A percentile compares a stretch with the other conserved stretches of the same genome.
Conservation (phyloP, 305 asterid genomes). For the Fraxinus latifolia region DNA sequence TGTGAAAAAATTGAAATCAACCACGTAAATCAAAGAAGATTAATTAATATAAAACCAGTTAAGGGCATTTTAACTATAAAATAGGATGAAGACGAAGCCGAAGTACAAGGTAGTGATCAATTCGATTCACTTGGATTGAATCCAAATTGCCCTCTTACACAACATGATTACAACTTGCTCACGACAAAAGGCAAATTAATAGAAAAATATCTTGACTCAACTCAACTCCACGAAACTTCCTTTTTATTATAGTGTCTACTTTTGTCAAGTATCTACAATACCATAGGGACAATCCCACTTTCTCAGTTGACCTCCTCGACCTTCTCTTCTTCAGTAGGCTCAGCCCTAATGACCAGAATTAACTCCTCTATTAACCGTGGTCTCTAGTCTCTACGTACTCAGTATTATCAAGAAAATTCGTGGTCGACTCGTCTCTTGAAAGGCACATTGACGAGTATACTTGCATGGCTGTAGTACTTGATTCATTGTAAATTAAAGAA, state of each 20-base stretch:
- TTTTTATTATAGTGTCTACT: too few relatives aligned
- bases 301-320: background rate
- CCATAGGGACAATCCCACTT: background rate
- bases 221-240: conserved; percentile 27
- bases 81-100: background rate
- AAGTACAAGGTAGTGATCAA: background rate
- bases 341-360: conserved; percentile 83
- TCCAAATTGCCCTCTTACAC: background rate
- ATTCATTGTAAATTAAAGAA: conserved; percentile 74
- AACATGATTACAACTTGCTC: background rate
- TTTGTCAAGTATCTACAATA: background rate
- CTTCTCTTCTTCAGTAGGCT: conserved; percentile 14
- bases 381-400: conserved; percentile 48
- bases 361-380: conserved; percentile 63
- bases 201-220: background rate
- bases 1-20: background rate
- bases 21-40: background rate
- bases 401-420: background rate
- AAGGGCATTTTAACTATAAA: background rate
- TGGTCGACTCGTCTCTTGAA: background rate
- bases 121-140: conserved; percentile 5
- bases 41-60: background rate
- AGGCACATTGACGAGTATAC: conserved; percentile 78
- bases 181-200: too few relatives aligned
- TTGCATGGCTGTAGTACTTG: conserved; percentile 78